A percentile compares a stretch with the other conserved stretches of the same genome.
These are phyloP conservation scores for Leccinum subgranulosum DNA, from an alignment of 768 basidiomycete species.

Conservation along the genomic window DNA sequence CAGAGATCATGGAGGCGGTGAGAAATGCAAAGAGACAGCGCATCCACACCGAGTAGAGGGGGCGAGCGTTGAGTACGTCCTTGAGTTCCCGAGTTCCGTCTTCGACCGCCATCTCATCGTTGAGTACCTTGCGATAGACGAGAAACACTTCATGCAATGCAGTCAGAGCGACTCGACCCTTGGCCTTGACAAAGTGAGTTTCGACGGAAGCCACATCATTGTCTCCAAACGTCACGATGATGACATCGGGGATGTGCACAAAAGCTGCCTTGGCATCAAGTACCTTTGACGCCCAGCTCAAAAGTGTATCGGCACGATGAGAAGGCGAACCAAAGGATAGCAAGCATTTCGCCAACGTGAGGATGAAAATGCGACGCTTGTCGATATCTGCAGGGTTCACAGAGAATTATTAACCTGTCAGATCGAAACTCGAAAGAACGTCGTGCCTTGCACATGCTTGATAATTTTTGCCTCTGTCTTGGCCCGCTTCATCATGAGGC, in stretches of 20 bases:
- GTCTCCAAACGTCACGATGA: constrained; percentile 82
- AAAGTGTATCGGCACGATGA: constrained; percentile 88
- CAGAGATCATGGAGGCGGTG: constrained; percentile 78
- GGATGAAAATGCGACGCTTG: constrained; percentile 66
- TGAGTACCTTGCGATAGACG: constrained; percentile 83
- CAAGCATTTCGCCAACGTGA: constrained; percentile 83
- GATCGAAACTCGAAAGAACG: background rate
- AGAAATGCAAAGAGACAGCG: constrained; percentile 76
- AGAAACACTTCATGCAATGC: constrained; percentile 78
- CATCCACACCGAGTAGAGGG: constrained; percentile 63
- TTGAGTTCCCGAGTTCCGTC: constrained; percentile 70
- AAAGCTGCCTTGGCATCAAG: constrained; percentile 80
- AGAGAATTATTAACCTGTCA: background rate
- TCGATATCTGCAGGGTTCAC: constrained; percentile 37
- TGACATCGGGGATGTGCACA: constrained; percentile 74
- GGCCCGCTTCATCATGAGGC: constrained; percentile 29
- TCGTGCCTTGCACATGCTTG: constrained; percentile 47
- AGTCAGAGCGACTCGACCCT: constrained; percentile 77
- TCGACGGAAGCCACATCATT: constrained; percentile 67
- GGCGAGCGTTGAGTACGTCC: constrained; percentile 56
- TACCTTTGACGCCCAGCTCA: constrained; percentile 73
- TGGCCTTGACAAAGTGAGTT: constrained; percentile 83
- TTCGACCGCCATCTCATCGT: constrained; percentile 73
- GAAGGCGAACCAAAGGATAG: constrained; percentile 94
- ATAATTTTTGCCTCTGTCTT: constrained; percentile 36